Conservation (phyloP, 257 asterid genomes). For the Ajuga chamaepitys region DNA sequence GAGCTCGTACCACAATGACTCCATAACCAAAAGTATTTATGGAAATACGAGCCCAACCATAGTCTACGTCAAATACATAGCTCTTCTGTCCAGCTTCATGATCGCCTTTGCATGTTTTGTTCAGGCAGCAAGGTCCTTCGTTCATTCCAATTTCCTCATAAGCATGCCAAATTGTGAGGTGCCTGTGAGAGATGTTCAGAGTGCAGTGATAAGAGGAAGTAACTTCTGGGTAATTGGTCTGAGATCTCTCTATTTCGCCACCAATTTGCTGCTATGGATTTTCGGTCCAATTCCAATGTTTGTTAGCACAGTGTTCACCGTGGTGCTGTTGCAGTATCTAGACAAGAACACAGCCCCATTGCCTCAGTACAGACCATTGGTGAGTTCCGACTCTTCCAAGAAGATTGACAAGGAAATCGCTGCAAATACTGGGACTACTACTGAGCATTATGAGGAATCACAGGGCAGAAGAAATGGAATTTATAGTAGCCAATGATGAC, state of each 20-base stretch:
- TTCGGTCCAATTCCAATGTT: slow-evolving; percentile 53
- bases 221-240: slow-evolving; percentile 46
- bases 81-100: slow-evolving; percentile 35
- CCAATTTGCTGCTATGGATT: slow-evolving; percentile 44
- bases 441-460: slow-evolving; percentile 9
- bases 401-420: slow-evolving; percentile 18
- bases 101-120: slow-evolving; percentile 43
- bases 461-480: slow-evolving; percentile 7
- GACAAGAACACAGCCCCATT: slow-evolving; percentile 28
- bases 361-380: slow-evolving; percentile 16
- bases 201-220: slow-evolving; percentile 33
- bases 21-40: slow-evolving; percentile 26
- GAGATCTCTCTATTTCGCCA: slow-evolving; percentile 44
- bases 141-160: slow-evolving; percentile 43
- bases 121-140: slow-evolving; percentile 34
- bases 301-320: slow-evolving; percentile 27
- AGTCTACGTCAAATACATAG: slow-evolving; percentile 29
- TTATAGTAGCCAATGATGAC: not conserved
- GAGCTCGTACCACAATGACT: slow-evolving; percentile 21
- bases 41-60: slow-evolving; percentile 32
- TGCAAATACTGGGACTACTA: not conserved
- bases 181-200: slow-evolving; percentile 27
- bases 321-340: slow-evolving; percentile 21
- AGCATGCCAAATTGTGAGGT: slow-evolving; percentile 41
- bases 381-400: not conserved